Evolutionary conservation across 1,284 basidiomycete genomes (phyloP).

Genomic region (Veloboletus limbatus): DNA sequence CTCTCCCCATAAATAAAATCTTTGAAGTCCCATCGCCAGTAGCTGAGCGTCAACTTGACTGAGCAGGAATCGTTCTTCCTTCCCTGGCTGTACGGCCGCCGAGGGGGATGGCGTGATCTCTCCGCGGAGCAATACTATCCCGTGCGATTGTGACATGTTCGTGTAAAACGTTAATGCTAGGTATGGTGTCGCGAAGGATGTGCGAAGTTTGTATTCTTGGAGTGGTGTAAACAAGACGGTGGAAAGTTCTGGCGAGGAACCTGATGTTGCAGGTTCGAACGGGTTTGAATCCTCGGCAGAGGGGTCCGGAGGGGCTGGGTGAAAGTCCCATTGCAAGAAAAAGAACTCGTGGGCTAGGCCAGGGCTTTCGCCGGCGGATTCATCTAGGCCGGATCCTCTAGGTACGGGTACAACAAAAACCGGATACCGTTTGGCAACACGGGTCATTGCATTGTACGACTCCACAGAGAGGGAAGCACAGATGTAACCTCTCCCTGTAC

Average conservation of each 20-base stretch:
- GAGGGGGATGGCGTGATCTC: constrained; percentile 78
- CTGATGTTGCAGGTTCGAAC: constrained; percentile 37
- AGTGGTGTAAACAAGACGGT: constrained; percentile 91
- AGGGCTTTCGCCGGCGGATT: constrained; percentile 28
- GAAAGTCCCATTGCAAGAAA: constrained; percentile 84
- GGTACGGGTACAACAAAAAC: constrained; percentile 80
- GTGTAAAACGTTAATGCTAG: constrained; percentile 92
- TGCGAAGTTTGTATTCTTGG: constrained; percentile 89
- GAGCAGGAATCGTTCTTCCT: constrained; percentile 53
- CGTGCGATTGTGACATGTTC: constrained; percentile 80
- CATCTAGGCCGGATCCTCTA: constrained; percentile 34
- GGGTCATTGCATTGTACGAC: constrained; percentile 72
- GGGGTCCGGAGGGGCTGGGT: constrained; percentile 60
- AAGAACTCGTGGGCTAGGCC: constrained; percentile 75
- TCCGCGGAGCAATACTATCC: constrained; percentile 84
- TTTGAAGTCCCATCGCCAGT: constrained; percentile 74
- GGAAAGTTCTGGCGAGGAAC: constrained; percentile 43
- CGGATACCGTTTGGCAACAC: constrained; percentile 62
- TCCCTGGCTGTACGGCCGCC: constrained; percentile 21
- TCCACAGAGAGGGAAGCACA: constrained; percentile 75
- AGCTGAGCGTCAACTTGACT: constrained; percentile 80
- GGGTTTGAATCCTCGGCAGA: constrained; percentile 37
- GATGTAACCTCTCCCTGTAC: constrained; percentile 78
- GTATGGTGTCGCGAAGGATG: constrained; percentile 88
- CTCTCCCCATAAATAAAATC: constrained; percentile 75